These are phyloP conservation scores for Fibroporia radiculosa DNA, from an alignment of 768 basidiomycete species.

Conservation along the genomic window DNA sequence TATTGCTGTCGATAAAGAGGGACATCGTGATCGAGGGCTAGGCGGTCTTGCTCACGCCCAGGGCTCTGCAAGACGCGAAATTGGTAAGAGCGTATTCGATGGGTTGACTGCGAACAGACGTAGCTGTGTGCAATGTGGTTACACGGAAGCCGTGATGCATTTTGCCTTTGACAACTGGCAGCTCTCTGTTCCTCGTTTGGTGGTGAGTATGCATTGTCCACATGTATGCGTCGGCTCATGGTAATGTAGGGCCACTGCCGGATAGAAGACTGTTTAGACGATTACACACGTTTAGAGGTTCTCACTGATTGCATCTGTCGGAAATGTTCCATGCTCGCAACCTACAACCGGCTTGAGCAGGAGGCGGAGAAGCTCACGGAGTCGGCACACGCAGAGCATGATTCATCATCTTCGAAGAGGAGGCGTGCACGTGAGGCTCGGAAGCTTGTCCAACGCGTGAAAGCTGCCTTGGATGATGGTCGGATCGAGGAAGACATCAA, in stretches of 20 bases:
- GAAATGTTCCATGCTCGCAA: conserved; percentile 80
- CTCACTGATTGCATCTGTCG: conserved; percentile 91
- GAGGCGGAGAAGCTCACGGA: conserved; percentile 53
- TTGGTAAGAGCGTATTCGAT: conserved; percentile 73
- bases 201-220: conserved; percentile 34
- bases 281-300: conserved; percentile 84
- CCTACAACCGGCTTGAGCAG: conserved; percentile 51
- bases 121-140: conserved; percentile 84
- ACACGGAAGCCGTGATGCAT: conserved; percentile 91
- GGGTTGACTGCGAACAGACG: conserved; percentile 86
- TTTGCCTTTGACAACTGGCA: conserved; percentile 85
- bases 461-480: conserved; percentile 59
- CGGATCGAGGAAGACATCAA: conserved; percentile 80
- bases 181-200: conserved; percentile 58
- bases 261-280: conserved; percentile 76
- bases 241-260: conserved; percentile 64
- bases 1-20: conserved; percentile 64
- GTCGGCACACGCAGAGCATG: conserved; percentile 24
- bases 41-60: conserved; percentile 38
- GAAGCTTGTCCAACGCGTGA: conserved; percentile 54
- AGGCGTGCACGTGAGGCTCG: conserved; percentile 66
- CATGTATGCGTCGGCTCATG: conserved; percentile 9
- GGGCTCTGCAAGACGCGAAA: conserved; percentile 25
- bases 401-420: conserved; percentile 64
- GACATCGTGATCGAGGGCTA: conserved; percentile 61